phyloP scores from a whole-genome alignment of 768 basidiomycete species.

The Suillus cothurnatus region DNA sequence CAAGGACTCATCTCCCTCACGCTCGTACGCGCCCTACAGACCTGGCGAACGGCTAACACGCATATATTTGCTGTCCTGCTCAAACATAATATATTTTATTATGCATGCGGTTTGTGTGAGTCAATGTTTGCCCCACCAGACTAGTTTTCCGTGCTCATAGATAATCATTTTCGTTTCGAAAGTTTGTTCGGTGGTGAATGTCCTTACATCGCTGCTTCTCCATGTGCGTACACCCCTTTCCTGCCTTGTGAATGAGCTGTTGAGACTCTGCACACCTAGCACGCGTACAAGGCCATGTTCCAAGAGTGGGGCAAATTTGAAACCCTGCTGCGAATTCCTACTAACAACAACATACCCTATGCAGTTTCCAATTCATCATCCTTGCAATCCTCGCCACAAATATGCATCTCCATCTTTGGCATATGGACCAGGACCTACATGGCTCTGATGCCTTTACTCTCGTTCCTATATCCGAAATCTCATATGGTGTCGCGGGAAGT shows the following conservation, averaged over 20 bases:
- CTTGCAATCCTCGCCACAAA: neutral
- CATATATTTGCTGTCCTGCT: neutral
- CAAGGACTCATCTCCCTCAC: neutral
- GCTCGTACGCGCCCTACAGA: neutral
- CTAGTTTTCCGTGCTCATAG: neutral
- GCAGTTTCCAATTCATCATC: constrained; percentile 2
- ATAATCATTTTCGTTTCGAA: neutral
- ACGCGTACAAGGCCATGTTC: neutral
- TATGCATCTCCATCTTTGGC: constrained; percentile 4
- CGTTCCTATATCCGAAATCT: neutral
- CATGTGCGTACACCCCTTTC: neutral
- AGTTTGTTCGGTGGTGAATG: neutral
- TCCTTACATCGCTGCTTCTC: neutral
- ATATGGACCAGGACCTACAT: neutral
- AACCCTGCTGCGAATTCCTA: neutral
- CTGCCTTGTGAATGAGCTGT: neutral
- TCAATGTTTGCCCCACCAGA: neutral
- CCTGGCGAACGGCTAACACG: neutral
- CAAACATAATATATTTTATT: neutral
- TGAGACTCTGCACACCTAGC: neutral
- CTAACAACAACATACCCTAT: neutral
- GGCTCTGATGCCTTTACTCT: neutral
- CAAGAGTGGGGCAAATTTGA: neutral
- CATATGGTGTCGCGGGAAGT: neutral
- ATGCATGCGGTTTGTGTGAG: neutral